A percentile compares a stretch with the other conserved stretches of the same genome.
These are phyloP conservation scores for Ottelia alismoides DNA, from an alignment of 106 monocot genomes.

Conservation along the genomic window DNA sequence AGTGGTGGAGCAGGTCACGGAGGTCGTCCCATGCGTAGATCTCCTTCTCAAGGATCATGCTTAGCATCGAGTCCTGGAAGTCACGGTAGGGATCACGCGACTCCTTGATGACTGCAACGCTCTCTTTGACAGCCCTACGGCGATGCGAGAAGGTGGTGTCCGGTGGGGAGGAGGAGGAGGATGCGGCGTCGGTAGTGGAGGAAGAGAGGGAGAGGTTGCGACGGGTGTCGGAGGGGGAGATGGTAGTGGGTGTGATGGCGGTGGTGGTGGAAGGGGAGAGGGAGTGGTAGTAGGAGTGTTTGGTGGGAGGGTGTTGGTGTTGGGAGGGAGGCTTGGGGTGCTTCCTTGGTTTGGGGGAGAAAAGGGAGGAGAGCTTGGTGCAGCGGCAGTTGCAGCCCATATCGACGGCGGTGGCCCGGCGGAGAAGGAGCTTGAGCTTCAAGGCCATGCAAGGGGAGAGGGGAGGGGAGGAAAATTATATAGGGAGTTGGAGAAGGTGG, in stretches of 20 bases:
- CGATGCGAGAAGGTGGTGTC: neutral
- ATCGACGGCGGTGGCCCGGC: too few relatives aligned
- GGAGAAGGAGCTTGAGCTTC: too few relatives aligned
- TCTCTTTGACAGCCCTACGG: constrained; percentile 11
- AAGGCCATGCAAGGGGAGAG: too few relatives aligned
- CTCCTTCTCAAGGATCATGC: constrained; percentile 31
- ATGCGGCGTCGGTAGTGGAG: constrained; percentile 4
- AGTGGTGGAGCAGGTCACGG: constrained; percentile 11
- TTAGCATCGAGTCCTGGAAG: constrained; percentile 22
- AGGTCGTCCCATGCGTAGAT: constrained; percentile 17
- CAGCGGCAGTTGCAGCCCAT: constrained; percentile 14
- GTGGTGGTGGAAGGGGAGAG: constrained; percentile 16
- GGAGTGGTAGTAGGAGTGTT: constrained; percentile 26
- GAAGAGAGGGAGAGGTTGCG: constrained; percentile 7
- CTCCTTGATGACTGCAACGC: constrained; percentile 25
- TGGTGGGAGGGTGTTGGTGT: constrained; percentile 16
- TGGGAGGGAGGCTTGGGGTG: constrained; percentile 5
- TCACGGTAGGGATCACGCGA: constrained; percentile 21
- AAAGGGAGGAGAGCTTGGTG: neutral
- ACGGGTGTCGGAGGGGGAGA: constrained; percentile 13
- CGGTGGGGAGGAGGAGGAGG: constrained; percentile 2
- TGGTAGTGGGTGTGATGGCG: constrained; percentile 1
- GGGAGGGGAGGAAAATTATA: too few relatives aligned
- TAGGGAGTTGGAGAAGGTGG: too few relatives aligned
- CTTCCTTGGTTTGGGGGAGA: constrained; percentile 1